Evolutionary conservation across 2,329 filamentous ascomycete genomes (phyloP), one percentile per base, ranked within the genome.

Genomic region (Cercospora canescens): DNA sequence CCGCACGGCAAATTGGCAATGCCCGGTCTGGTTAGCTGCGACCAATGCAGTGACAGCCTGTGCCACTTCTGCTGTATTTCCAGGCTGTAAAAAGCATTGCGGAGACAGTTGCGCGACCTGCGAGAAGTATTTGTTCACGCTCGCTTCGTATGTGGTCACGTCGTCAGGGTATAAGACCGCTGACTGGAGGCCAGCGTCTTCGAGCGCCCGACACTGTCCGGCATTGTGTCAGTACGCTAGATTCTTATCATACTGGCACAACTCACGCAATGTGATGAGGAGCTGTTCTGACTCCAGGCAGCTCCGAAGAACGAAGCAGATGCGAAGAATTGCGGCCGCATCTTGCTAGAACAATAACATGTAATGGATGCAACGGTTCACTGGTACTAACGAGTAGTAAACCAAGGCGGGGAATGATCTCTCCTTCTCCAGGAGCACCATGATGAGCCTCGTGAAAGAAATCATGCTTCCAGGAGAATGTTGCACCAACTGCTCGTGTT

Each of bases 1-100:
- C 56, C 70, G 65, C 3, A 71, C 64, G 3, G 70, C 72, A 50
- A 74, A 73, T 12, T 64, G 58, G 21, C 68, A 70, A 63, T 48
- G 58, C 34, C 48, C 16, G 1, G 64, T 69, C 65, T 69, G 62
- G 50, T 69, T 69, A 5, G 67, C 67, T n/a, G 34, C 57, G 8
- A 67, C 67, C 28, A 69, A 45, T 16, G 67, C 59, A 5, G 24
- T 66, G 21, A 69, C 58, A 12, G 58, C 62, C 5, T 32, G 24
- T 3, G 64, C 62, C 16, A 69, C 67, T 41, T 69, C 61, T 52
- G 35, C 26, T 3, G 67, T 16, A 52, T 26, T 59, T 9, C 50
- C 26, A 8, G 67, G 67, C 54, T 63, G 60, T 6, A 66, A n/a
- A 30, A 69, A 69, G 32, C 67, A 66, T 21, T 66, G 50, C 26